Evolutionary conservation across 2,329 filamentous ascomycete genomes (phyloP).

Genomic region (Phaeosphaeriaceae sp.): DNA sequence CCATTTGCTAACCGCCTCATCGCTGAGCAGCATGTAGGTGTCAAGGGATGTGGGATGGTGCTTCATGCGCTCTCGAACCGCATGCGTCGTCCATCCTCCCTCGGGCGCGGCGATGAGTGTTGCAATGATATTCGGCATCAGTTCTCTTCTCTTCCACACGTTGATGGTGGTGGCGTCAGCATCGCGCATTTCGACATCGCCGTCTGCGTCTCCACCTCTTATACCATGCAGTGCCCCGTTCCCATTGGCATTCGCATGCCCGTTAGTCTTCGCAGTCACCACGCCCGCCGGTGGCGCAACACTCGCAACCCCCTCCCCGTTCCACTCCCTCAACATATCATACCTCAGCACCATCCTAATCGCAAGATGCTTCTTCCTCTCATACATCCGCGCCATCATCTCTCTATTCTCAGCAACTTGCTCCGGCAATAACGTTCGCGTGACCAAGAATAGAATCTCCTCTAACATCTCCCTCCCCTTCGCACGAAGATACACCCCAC

Average conservation of each 20-base stretch:
- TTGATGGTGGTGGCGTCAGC: not conserved
- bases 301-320: slow-evolving; percentile 5
- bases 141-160: not conserved
- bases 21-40: slow-evolving; percentile 24
- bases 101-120: slow-evolving; percentile 31
- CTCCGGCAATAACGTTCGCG: slow-evolving; percentile 33
- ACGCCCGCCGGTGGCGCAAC: not conserved
- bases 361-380: slow-evolving; percentile 22
- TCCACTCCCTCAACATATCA: slow-evolving; percentile 37
- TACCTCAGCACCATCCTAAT: slow-evolving; percentile 32
- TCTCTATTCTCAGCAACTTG: slow-evolving; percentile 33
- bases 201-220: not conserved
- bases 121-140: slow-evolving; percentile 29
- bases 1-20: slow-evolving; percentile 28
- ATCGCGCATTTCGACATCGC: not conserved
- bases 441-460: slow-evolving; percentile 31
- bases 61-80: slow-evolving; percentile 33
- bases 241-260: slow-evolving; percentile 7
- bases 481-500: not conserved
- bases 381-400: slow-evolving; percentile 26
- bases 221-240: slow-evolving; percentile 7
- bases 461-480: slow-evolving; percentile 9
- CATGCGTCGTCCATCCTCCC: slow-evolving; percentile 20
- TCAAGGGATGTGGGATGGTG: slow-evolving; percentile 40
- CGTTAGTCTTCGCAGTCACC: too few species aligned